phyloP scores from a whole-genome alignment of 176 grass and related monocot species.

The Zea mays region Zm-B73-REFERENCE-NAM-5.0 NC_050099.1:12098001-12098500 shows the following conservation, averaged over 20 bases:
- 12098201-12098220: not conserved
- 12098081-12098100: not conserved
- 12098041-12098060: not conserved
- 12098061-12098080: not conserved
- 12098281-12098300: not conserved
- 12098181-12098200: constrained; percentile 2
- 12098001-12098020: not conserved
- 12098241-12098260: not conserved
- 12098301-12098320: constrained; percentile 13
- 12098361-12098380: constrained; percentile 44
- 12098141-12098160: constrained; percentile 39
- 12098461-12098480: not conserved
- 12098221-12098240: not conserved
- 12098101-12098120: not conserved
- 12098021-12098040: not conserved
- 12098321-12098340: constrained; percentile 2
- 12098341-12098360: constrained; percentile 18
- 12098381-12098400: constrained; percentile 34
- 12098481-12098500: not conserved
- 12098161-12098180: constrained; percentile 5
- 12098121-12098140: constrained; percentile 27
- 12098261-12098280: not conserved
- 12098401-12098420: constrained; percentile 43
- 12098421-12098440: not conserved
- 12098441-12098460: constrained; percentile 17